Base-by-base conservation (phyloP, 2,329 filamentous ascomycete species). In the Dichotomopilus funicola region DNA sequence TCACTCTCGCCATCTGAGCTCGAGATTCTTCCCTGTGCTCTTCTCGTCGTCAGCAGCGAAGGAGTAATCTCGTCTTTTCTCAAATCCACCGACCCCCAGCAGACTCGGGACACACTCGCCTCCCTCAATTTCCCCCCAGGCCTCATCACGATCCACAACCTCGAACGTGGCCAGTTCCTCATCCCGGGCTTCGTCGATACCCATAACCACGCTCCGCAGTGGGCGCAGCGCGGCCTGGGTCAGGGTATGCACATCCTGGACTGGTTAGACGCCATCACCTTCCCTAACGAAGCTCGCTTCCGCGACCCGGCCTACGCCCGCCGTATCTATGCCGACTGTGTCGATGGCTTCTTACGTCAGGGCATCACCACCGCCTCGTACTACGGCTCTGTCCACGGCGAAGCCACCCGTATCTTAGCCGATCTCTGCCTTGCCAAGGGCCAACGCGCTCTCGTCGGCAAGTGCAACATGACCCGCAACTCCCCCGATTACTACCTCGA, bases 171-270 rank as follows among this genome's bases (percentile, higher is more conserved):
- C 41, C 68, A 80, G 46, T 82, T 85, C 62, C 67, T 84, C 48
- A 76, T 83, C 55, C 81, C 82, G 0, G 80, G 81, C 44, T 79
- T 84, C 62, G 71, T 87, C 52, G 84, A 87, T 70, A 86, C 83
- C 1, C 85, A 87, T 67, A 85, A 85, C 58, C 85, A 88, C 63
- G 84, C 85, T 0, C 83, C 84, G 41, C 76, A 81, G 61, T 79
- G 74, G 73, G 68, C 74, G 11, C 73, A 75, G 67, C 70, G 75
- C 31, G 75, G 78, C 34, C 68, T 78, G 4, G 75, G 75, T 5
- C 75, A 78, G 62, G 71, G 78, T 44, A 70, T 78, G 66, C 74
- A 80, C 58, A 78, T 81, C 57, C 71, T 85, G 6, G 79, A 86
- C 63, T 88, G 85, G 85, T 73, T 87, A 1, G 73, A 80, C 37